Conservation (phyloP, 1,284 basidiomycete genomes). For the Moesziomyces sp. region DNA sequence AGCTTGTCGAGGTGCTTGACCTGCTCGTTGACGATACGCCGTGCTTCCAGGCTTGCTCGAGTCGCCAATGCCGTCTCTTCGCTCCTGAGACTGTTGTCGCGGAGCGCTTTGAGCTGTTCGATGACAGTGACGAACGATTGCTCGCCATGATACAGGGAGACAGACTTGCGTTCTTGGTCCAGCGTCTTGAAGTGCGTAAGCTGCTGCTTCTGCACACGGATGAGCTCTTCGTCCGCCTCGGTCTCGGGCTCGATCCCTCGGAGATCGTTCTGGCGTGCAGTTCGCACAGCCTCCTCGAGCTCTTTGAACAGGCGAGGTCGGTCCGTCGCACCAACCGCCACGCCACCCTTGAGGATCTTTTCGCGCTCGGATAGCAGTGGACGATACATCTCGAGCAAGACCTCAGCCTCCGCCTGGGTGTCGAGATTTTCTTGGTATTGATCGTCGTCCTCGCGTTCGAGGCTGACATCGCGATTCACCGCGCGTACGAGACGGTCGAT, state of each 20-base stretch:
- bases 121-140: slow-evolving; percentile 29
- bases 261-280: slow-evolving; percentile 30
- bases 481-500: slow-evolving; percentile 43
- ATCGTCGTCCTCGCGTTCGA: slow-evolving; percentile 61
- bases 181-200: slow-evolving; percentile 55
- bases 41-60: slow-evolving; percentile 22
- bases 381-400: slow-evolving; percentile 63
- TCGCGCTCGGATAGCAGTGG: slow-evolving; percentile 60
- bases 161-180: slow-evolving; percentile 45
- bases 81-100: slow-evolving; percentile 19
- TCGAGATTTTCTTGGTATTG: slow-evolving; percentile 65
- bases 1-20: slow-evolving; percentile 44
- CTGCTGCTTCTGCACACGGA: slow-evolving; percentile 51
- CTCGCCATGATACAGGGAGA: slow-evolving; percentile 12
- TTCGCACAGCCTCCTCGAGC: slow-evolving; percentile 44
- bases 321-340: slow-evolving; percentile 53
- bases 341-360: slow-evolving; percentile 52
- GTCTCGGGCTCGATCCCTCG: slow-evolving; percentile 26
- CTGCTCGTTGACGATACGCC: slow-evolving; percentile 42
- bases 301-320: slow-evolving; percentile 53
- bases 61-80: slow-evolving; percentile 41
- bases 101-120: slow-evolving; percentile 29
- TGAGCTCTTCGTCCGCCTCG: slow-evolving; percentile 37
- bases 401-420: slow-evolving; percentile 63
- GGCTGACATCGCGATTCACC: slow-evolving; percentile 62